phyloP scores from a whole-genome alignment of 768 basidiomycete species.

The Boletus rufocinnamomeus region DNA sequence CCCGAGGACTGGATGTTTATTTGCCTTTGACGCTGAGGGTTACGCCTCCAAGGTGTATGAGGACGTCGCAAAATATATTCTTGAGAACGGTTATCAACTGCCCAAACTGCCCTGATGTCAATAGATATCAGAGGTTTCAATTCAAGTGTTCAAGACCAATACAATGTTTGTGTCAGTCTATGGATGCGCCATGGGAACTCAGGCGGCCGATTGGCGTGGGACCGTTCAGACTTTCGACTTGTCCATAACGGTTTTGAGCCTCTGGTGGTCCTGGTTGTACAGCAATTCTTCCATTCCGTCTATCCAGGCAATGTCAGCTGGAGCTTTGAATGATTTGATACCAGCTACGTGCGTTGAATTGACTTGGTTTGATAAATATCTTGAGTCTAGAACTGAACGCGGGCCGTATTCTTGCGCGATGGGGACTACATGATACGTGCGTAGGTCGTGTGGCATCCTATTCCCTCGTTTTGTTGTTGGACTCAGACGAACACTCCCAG shows the following conservation, averaged over 20 bases:
- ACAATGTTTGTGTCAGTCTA: neutral
- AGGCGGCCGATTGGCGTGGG: neutral
- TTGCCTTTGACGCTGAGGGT: neutral
- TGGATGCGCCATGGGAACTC: neutral
- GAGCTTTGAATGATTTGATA: too few species aligned
- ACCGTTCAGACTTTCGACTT: neutral
- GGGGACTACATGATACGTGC: neutral
- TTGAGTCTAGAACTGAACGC: neutral
- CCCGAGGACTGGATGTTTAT: neutral
- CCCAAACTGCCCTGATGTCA: neutral
- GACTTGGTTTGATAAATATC: neutral
- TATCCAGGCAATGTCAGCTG: neutral
- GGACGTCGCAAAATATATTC: neutral
- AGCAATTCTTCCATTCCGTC: neutral
- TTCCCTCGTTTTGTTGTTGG: neutral
- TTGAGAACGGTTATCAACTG: neutral
- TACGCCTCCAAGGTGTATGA: neutral
- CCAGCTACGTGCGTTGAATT: neutral
- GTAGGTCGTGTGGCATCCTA: neutral
- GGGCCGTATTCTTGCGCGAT: neutral
- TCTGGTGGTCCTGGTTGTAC: neutral
- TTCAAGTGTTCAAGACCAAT: neutral
- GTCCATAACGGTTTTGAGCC: neutral
- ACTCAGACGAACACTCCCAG: neutral
- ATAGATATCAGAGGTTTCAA: neutral